phyloP scores from a whole-genome alignment of 169 alveolate species.

The Plasmodium cynomolgi region DNA sequence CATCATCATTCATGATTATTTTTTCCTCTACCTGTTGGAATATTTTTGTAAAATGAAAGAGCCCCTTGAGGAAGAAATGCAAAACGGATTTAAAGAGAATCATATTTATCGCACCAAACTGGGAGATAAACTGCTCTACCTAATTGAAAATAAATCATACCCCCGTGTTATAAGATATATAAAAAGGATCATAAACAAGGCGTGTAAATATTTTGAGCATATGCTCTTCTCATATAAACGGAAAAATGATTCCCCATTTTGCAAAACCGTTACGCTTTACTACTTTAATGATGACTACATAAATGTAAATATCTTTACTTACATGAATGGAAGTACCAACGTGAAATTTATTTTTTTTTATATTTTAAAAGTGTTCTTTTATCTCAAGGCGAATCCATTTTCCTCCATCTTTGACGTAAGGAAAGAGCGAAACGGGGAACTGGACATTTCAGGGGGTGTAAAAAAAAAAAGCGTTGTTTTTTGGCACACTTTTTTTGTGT shows the following conservation, averaged over 20 bases:
- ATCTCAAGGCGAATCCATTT: conserved; percentile 52
- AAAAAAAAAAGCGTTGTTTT: neutral
- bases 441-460: neutral
- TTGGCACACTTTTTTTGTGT: neutral
- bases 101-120: conserved; percentile 9
- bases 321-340: conserved; percentile 52
- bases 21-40: conserved; percentile 44
- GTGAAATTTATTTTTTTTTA: conserved; percentile 63
- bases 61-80: neutral
- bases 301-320: conserved; percentile 45
- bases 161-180: conserved; percentile 56
- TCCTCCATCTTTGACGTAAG: conserved; percentile 73
- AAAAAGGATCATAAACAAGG: conserved; percentile 32
- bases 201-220: conserved; percentile 44
- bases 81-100: neutral
- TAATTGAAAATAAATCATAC: conserved; percentile 24
- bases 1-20: conserved; percentile 61
- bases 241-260: neutral
- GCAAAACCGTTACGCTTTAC: conserved; percentile 12
- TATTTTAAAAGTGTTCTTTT: conserved; percentile 41
- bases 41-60: conserved; percentile 26
- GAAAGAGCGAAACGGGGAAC: neutral
- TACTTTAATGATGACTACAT: conserved; percentile 48
- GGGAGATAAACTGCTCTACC: conserved; percentile 38
- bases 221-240: conserved; percentile 9